Evolutionary conservation across 805 yeast species (phyloP), one percentile per base, ranked within the genome.

Genomic region (Lipomyces japonicus): DNA sequence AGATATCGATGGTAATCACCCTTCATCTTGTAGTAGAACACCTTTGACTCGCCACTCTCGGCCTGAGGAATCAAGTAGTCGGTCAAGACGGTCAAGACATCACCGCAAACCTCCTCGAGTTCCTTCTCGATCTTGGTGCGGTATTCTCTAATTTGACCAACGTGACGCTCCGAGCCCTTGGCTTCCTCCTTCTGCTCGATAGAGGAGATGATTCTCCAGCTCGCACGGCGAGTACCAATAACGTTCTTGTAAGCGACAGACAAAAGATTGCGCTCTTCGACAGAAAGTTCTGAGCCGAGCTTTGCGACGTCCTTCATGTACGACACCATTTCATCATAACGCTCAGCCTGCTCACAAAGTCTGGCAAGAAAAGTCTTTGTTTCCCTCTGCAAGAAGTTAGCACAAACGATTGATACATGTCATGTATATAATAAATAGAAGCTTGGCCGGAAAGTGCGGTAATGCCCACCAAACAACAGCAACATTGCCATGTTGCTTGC

Each of bases 1-100:
- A 91, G 80, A 75, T 91, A 91, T 77, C 98, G 95, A 79, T 90
- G 96, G 80, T 91, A 91, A 74, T 91, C 98, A 77, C 98, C 98
- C 79, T 91, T 90, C 96, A 91, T 91, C 82, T 91, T 91, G 78
- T 89, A 91, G 80, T 91, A 91, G 75, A 91, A 91, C 50, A 91
- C 98, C 79, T 91, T 91, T 47, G 96, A 88, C 77, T 91, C 98
- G 66, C 97, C 97, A 60, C 95, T 81, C 72, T 88, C 95, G 61
- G 97, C 97, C 61, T 89, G 79, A 64, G 96, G 91, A 68, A 91
- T 89, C 71, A 91, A 81, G 72, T 88, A 93, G 66, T 85, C 80
- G 61, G 86, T 85, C 70, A 91, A 80, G 55, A 93, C 97, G 40
- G 81, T 75, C 68, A 91, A 76, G 66, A 93, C 90, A 71, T 91